Evolutionary conservation across 495 filamentous ascomycete species (phyloP).

Genomic region (Neohortaea acidophila): DNA sequence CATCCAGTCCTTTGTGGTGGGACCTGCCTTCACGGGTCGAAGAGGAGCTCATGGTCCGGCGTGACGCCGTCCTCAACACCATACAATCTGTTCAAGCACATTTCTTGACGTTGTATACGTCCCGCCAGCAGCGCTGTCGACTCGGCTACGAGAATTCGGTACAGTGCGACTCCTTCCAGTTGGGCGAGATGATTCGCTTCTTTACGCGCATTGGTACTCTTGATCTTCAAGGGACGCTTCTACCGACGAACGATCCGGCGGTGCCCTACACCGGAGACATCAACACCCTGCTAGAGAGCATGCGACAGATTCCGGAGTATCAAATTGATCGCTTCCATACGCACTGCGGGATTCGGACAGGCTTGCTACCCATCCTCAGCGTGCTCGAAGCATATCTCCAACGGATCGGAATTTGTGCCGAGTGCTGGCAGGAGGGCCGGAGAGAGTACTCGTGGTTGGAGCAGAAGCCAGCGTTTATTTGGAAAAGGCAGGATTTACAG

Average conservation of each 20-base stretch:
- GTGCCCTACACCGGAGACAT: slow-evolving; percentile 33
- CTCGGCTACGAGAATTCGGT: slow-evolving; percentile 59
- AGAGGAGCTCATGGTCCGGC: slow-evolving; percentile 58
- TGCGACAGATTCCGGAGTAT: slow-evolving; percentile 55
- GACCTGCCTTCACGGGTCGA: slow-evolving; percentile 59
- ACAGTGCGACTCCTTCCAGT: slow-evolving; percentile 72
- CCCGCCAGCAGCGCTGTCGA: slow-evolving; percentile 47
- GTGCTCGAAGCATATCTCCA: slow-evolving; percentile 35
- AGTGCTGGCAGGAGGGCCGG: slow-evolving; percentile 31
- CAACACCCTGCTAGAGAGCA: slow-evolving; percentile 33
- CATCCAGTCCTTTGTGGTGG: slow-evolving; percentile 48
- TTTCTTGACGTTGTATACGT: slow-evolving; percentile 55
- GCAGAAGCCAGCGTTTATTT: slow-evolving; percentile 25
- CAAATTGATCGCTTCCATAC: slow-evolving; percentile 64
- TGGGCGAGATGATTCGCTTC: slow-evolving; percentile 76
- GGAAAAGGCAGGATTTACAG: slow-evolving; percentile 24
- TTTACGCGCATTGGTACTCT: slow-evolving; percentile 37
- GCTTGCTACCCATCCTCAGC: slow-evolving; percentile 52
- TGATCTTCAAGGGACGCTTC: slow-evolving; percentile 27
- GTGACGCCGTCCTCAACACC: slow-evolving; percentile 55
- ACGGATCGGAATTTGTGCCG: slow-evolving; percentile 32
- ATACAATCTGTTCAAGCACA: slow-evolving; percentile 60
- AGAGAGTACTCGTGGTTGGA: slow-evolving; percentile 23
- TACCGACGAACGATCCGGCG: slow-evolving; percentile 18
- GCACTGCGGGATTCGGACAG: slow-evolving; percentile 59